These are phyloP conservation scores for Cladosporium sp. DNA, from an alignment of 2,329 filamentous ascomycete genomes.

Conservation along the genomic window DNA sequence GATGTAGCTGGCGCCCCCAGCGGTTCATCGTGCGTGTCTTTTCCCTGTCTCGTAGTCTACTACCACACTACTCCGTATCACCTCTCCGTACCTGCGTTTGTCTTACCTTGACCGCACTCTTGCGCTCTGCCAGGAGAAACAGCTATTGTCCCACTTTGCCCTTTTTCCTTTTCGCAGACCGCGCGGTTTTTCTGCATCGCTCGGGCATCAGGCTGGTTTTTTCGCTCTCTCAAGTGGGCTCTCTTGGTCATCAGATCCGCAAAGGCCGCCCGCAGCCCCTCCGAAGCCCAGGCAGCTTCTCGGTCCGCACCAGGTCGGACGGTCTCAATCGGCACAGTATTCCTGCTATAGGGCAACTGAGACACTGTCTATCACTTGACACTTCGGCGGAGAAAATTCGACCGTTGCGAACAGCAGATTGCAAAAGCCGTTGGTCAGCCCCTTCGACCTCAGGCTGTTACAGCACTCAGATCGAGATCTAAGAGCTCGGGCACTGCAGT, in stretches of 20 bases:
- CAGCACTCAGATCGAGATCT: conserved; percentile 17
- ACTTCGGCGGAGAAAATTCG: not conserved
- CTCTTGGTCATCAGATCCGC: conserved; percentile 18
- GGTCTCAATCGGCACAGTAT: conserved; percentile 9
- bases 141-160: conserved; percentile 8
- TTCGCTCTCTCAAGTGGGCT: conserved; percentile 9
- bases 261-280: conserved; percentile 17
- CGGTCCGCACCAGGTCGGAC: conserved; percentile 16
- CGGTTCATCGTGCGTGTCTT: conserved; percentile 9
- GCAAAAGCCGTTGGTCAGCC: conserved; percentile 18
- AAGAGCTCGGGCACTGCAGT: conserved; percentile 13
- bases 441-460: conserved; percentile 11
- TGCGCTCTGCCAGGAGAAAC: conserved; percentile 15
- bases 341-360: conserved; percentile 17
- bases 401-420: conserved; percentile 17
- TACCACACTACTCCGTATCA: conserved; percentile 3
- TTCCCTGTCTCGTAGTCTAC: conserved; percentile 7
- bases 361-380: conserved; percentile 17
- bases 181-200: conserved; percentile 2
- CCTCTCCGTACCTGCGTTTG: conserved; percentile 16
- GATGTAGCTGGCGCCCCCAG: conserved; percentile 11
- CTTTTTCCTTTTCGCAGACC: not conserved
- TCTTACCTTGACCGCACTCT: conserved; percentile 15
- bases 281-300: conserved; percentile 17
- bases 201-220: conserved; percentile 8